These are phyloP conservation scores for Triangularia setosa DNA, from an alignment of 2,329 filamentous ascomycete species.

Conservation along the genomic window DNA sequence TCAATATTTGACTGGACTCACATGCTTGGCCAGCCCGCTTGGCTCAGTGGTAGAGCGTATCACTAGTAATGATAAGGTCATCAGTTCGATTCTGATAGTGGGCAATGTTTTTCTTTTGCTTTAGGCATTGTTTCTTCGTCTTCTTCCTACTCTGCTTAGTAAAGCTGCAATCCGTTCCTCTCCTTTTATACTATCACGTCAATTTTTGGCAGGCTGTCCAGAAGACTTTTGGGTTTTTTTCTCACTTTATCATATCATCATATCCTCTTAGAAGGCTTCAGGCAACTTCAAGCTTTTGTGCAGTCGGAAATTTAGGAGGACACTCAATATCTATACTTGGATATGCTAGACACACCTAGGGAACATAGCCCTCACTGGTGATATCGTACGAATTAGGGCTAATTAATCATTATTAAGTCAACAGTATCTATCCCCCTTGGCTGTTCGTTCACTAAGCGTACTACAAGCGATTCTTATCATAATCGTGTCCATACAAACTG, in stretches of 20 bases:
- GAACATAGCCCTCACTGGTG: neutral
- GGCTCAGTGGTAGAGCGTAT: slow-evolving; percentile 27
- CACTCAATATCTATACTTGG: no score
- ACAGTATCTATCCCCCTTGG: neutral
- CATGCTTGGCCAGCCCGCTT: slow-evolving; percentile 11
- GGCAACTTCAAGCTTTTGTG: no score
- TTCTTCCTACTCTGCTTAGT: no score
- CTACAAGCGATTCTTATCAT: neutral
- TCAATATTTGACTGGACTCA: no score
- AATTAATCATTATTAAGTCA: neutral
- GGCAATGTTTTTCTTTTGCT: slow-evolving; percentile 23
- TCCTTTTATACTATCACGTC: neutral
- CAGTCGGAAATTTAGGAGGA: neutral
- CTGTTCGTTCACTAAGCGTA: neutral
- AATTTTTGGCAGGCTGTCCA: no score
- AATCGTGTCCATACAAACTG: neutral
- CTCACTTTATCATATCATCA: no score
- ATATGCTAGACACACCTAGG: no score
- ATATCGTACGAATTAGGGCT: neutral
- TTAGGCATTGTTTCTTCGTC: neutral
- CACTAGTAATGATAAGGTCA: slow-evolving; percentile 25
- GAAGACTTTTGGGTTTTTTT: no score
- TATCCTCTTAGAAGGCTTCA: no score
- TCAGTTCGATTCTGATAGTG: slow-evolving; percentile 26
- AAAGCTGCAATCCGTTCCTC: neutral